phyloP scores from a whole-genome alignment of 2,329 filamentous ascomycete species.

The Alternaria arborescens region DNA sequence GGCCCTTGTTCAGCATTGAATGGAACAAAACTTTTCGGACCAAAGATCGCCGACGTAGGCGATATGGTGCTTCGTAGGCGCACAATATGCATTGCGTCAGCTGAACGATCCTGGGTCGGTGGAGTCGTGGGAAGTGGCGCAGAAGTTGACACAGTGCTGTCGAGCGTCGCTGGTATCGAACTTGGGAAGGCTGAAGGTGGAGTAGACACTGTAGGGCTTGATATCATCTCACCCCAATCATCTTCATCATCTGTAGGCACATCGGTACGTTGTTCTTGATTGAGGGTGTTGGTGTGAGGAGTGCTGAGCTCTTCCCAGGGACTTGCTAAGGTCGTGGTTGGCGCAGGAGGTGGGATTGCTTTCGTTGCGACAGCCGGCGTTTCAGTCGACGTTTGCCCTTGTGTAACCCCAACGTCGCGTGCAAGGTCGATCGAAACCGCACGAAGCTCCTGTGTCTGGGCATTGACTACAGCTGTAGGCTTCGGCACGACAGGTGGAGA shows the following conservation, averaged over 20 bases:
- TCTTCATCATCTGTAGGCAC: slow-evolving; percentile 39
- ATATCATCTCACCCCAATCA: slow-evolving; percentile 53
- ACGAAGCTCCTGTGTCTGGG: slow-evolving; percentile 31
- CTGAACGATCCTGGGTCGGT: slow-evolving; percentile 16
- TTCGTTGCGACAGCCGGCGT: slow-evolving; percentile 27
- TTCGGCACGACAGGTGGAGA: slow-evolving; percentile 30
- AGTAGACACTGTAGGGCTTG: slow-evolving; percentile 43
- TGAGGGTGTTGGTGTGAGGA: slow-evolving; percentile 22
- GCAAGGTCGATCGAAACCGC: slow-evolving; percentile 21
- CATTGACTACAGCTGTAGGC: slow-evolving; percentile 22
- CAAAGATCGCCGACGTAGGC: slow-evolving; percentile 46
- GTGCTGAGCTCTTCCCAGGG: slow-evolving; percentile 26
- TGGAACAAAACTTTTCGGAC: slow-evolving; percentile 40
- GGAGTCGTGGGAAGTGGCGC: slow-evolving; percentile 23
- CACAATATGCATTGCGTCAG: slow-evolving; percentile 40
- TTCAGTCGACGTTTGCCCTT: slow-evolving; percentile 31
- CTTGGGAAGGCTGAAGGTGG: slow-evolving; percentile 25
- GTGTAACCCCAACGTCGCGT: slow-evolving; percentile 14
- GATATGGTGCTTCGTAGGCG: slow-evolving; percentile 45
- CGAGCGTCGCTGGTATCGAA: slow-evolving; percentile 11
- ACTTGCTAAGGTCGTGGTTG: slow-evolving; percentile 16
- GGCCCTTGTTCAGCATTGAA: slow-evolving; percentile 34
- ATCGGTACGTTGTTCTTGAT: slow-evolving; percentile 8
- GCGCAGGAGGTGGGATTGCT: slow-evolving; percentile 18
- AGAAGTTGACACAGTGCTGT: slow-evolving; percentile 22